A percentile compares a stretch with the other conserved stretches of the same genome.
These are phyloP conservation scores for Hippophae gyantsensis DNA, from an alignment of 306 rosid genomes.

Conservation along the genomic window DNA sequence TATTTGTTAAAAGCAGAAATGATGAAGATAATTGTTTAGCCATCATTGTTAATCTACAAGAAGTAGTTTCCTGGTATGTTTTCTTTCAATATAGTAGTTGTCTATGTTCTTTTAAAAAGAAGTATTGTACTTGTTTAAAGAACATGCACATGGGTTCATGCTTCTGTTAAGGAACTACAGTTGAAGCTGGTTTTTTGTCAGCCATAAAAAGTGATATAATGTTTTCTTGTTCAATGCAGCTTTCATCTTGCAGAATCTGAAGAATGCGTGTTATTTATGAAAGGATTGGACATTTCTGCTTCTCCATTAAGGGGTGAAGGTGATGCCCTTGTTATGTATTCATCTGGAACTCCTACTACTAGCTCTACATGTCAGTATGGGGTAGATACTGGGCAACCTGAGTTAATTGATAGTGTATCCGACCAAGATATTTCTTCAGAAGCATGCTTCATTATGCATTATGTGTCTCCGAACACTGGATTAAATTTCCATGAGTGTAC, in stretches of 20 bases:
- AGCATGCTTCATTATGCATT: slow-evolving; percentile 48
- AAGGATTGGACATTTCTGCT: slow-evolving; percentile 36
- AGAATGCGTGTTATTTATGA: slow-evolving; percentile 38
- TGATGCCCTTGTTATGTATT: slow-evolving; percentile 31
- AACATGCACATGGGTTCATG: too few species aligned
- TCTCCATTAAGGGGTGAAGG: slow-evolving; percentile 41
- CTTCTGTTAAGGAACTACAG: background rate
- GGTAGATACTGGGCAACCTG: slow-evolving; percentile 23
- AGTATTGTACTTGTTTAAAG: too few species aligned
- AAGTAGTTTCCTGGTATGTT: slow-evolving; percentile 47
- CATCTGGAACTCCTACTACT: slow-evolving; percentile 38
- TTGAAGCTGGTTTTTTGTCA: background rate
- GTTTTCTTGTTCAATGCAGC: slow-evolving; percentile 34
- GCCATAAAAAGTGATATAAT: background rate
- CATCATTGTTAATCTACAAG: slow-evolving; percentile 39
- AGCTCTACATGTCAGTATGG: slow-evolving; percentile 27
- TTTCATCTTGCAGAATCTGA: slow-evolving; percentile 36
- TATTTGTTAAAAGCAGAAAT: slow-evolving; percentile 57
- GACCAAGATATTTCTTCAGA: slow-evolving; percentile 23
- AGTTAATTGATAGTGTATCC: slow-evolving; percentile 29
- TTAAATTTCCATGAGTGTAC: slow-evolving; percentile 24
- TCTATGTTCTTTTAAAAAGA: background rate
- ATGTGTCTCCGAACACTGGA: slow-evolving; percentile 37
- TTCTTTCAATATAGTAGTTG: background rate
- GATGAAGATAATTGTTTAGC: slow-evolving; percentile 38